phyloP scores from a whole-genome alignment of 257 asterid genomes.

The Buddleja alternifolia region DNA sequence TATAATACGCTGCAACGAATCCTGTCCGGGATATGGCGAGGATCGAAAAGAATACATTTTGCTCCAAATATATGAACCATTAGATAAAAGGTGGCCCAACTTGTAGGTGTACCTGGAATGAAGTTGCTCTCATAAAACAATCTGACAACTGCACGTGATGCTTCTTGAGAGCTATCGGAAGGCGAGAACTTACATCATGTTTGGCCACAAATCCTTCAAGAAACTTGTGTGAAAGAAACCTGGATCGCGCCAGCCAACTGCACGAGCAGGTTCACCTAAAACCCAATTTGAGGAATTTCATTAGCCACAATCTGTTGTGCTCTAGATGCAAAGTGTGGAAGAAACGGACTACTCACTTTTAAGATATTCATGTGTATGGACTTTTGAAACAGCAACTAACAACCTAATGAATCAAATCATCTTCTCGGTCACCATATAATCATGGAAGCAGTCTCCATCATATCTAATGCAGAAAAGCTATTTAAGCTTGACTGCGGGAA shows the following conservation, averaged over 20 bases:
- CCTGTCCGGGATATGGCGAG: slow-evolving; percentile 89
- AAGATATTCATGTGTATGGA: too few species aligned
- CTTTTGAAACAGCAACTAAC: too few species aligned
- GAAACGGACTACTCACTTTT: too few species aligned
- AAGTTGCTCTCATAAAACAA: not conserved
- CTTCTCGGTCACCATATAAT: too few species aligned
- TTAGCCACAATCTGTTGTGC: too few species aligned
- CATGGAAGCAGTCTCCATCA: too few species aligned
- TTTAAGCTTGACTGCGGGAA: too few species aligned
- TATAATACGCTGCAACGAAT: slow-evolving; percentile 77
- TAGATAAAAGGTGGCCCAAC: slow-evolving; percentile 62
- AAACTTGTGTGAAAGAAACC: slow-evolving; percentile 93
- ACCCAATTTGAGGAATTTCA: too few species aligned
- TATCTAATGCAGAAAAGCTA: too few species aligned
- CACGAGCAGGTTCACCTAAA: slow-evolving; percentile 60
- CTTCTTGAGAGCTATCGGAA: not conserved
- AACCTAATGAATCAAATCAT: too few species aligned
- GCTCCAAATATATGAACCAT: slow-evolving; percentile 77
- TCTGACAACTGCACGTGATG: not conserved
- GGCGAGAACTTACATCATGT: slow-evolving; percentile 48
- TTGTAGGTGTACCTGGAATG: slow-evolving; percentile 70
- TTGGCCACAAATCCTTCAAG: slow-evolving; percentile 91
- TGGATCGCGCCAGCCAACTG: slow-evolving; percentile 99
- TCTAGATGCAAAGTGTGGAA: too few species aligned
- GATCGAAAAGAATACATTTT: slow-evolving; percentile 66